Evolutionary conservation across 2,329 filamentous ascomycete genomes (phyloP).

Genomic region (Hypoxylon sp.): DNA sequence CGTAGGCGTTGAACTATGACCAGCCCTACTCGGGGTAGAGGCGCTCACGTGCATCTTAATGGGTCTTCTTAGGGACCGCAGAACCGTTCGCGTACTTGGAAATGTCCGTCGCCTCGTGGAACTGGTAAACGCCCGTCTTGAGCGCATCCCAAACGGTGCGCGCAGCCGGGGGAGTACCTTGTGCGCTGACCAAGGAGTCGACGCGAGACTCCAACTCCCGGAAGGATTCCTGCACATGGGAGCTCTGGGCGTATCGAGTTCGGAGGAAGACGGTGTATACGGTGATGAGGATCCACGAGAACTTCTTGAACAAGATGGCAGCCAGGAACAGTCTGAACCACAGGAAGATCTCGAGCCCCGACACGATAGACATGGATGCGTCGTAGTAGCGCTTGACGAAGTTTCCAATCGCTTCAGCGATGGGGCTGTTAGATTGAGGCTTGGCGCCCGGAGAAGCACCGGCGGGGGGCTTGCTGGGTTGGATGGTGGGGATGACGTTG

Average conservation of each 20-base stretch:
- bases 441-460: conserved; percentile 65
- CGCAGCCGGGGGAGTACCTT: conserved; percentile 82
- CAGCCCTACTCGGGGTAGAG: conserved; percentile 7
- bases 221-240: conserved; percentile 87
- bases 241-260: conserved; percentile 87
- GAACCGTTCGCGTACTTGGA: conserved; percentile 72
- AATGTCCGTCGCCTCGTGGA: conserved; percentile 80
- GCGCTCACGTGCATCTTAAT: conserved; percentile 49
- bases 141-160: conserved; percentile 81
- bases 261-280: conserved; percentile 94
- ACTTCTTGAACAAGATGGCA: conserved; percentile 85
- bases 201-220: conserved; percentile 74
- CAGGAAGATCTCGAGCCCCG: conserved; percentile 84
- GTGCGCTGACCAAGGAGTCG: conserved; percentile 83
- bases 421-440: conserved; percentile 60
- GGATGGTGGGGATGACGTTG: conserved; percentile 87
- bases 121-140: conserved; percentile 77
- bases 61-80: conserved; percentile 70
- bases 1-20: conserved; percentile 31
- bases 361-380: conserved; percentile 90
- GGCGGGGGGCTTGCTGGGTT: conserved; percentile 69
- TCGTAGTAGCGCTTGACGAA: conserved; percentile 99
- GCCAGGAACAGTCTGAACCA: conserved; percentile 84
- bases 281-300: conserved; percentile 85
- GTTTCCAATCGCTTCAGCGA: conserved; percentile 83